Evolutionary conservation across 768 basidiomycete species (phyloP).

Genomic region (Pleurotus tuoliensis): DNA sequence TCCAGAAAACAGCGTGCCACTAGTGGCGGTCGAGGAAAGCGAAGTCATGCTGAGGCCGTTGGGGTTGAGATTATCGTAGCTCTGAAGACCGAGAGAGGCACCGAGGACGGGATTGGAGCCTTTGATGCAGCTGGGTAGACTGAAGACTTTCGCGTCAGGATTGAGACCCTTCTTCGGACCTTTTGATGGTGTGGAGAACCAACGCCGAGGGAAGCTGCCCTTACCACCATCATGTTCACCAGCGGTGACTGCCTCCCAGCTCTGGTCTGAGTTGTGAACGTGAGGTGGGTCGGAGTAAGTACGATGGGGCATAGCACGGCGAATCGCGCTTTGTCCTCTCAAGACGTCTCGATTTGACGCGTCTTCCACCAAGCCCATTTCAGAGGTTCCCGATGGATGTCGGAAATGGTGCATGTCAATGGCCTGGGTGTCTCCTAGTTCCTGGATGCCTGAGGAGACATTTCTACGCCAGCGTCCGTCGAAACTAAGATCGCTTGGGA

Average conservation of each 20-base stretch:
- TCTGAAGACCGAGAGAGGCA: conserved; percentile 11
- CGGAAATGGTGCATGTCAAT: too few species aligned
- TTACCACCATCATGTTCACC: neutral
- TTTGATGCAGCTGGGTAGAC: conserved; percentile 35
- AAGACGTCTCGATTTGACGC: too few species aligned
- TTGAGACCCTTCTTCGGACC: conserved; percentile 68
- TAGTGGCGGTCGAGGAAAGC: conserved; percentile 37
- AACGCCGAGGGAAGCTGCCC: conserved; percentile 17
- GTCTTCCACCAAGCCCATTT: too few species aligned
- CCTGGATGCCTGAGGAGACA: too few species aligned
- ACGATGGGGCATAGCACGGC: too few species aligned
- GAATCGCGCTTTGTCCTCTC: too few species aligned
- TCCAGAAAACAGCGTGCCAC: conserved; percentile 49
- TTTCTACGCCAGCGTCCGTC: too few species aligned
- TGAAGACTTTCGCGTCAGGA: conserved; percentile 85
- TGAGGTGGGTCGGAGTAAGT: too few species aligned
- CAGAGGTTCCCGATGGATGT: too few species aligned
- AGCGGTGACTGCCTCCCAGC: neutral
- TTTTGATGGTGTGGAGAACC: conserved; percentile 23
- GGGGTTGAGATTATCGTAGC: conserved; percentile 58
- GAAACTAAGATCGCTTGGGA: too few species aligned
- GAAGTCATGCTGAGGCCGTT: conserved; percentile 42
- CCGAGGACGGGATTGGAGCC: conserved; percentile 13
- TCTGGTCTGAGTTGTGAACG: conserved; percentile 16
- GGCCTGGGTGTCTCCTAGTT: too few species aligned